phyloP scores from a whole-genome alignment of 2,329 filamentous ascomycete genomes.

The Ophiocordyceps camponoti-leonardi region DNA sequence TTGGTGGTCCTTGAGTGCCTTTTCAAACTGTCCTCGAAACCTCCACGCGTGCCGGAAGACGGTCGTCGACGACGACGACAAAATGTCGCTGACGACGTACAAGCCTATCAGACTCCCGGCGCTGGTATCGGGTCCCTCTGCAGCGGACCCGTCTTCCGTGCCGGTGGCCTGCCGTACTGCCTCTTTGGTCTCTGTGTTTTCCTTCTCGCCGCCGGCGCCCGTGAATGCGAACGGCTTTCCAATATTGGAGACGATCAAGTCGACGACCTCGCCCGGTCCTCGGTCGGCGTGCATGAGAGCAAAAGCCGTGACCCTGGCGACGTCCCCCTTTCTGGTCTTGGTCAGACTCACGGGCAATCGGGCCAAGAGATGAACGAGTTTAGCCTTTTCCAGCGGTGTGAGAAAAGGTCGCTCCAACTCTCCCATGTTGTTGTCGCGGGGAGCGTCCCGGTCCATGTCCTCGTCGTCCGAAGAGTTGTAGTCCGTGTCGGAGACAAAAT shows the following conservation, averaged over 20 bases:
- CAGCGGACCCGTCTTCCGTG: slow-evolving; percentile 20
- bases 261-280: slow-evolving; percentile 81
- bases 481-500: slow-evolving; percentile 69
- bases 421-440: slow-evolving; percentile 24
- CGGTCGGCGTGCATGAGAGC: slow-evolving; percentile 73
- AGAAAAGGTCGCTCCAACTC: slow-evolving; percentile 47
- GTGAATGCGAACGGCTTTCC: slow-evolving; percentile 59
- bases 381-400: slow-evolving; percentile 69
- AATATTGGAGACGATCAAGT: slow-evolving; percentile 71
- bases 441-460: slow-evolving; percentile 43
- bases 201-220: slow-evolving; percentile 23
- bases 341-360: slow-evolving; percentile 61
- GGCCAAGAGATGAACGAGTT: slow-evolving; percentile 68
- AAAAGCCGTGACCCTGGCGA: slow-evolving; percentile 74
- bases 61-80: slow-evolving; percentile 60
- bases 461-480: slow-evolving; percentile 83
- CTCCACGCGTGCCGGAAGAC: slow-evolving; percentile 75
- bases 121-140: slow-evolving; percentile 42
- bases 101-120: slow-evolving; percentile 62
- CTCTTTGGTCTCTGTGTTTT: slow-evolving; percentile 36
- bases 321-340: slow-evolving; percentile 64
- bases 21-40: slow-evolving; percentile 66
- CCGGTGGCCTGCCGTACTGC: slow-evolving; percentile 7
- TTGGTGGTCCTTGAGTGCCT: slow-evolving; percentile 46
- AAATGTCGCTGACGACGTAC: slow-evolving; percentile 61